Conservation (phyloP, 2,329 filamentous ascomycete genomes). For the Hypoxylon sp. region DNA sequence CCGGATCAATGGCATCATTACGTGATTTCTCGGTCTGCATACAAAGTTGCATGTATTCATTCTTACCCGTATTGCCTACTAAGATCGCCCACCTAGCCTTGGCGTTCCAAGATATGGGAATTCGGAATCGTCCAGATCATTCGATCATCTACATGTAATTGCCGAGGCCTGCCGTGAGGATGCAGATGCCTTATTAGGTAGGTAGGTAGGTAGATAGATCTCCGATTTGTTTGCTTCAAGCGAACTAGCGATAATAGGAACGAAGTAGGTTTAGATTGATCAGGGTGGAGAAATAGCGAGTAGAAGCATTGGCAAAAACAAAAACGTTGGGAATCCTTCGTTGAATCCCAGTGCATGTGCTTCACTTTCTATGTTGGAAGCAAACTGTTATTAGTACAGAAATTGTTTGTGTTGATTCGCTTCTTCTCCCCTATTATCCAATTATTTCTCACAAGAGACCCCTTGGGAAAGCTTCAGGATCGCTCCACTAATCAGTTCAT, state of each 20-base stretch:
- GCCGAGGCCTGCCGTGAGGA: not conserved
- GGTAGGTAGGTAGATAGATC: slow-evolving; percentile 3
- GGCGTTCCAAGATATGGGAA: slow-evolving; percentile 23
- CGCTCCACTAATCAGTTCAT: slow-evolving; percentile 25
- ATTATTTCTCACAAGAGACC: slow-evolving; percentile 8
- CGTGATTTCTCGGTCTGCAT: slow-evolving; percentile 8
- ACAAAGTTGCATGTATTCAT: not conserved
- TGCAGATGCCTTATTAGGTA: slow-evolving; percentile 30
- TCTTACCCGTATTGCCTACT: not conserved
- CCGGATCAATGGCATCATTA: slow-evolving; percentile 15
- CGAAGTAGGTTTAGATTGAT: not conserved
- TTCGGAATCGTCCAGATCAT: slow-evolving; percentile 19
- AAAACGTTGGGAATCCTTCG: slow-evolving; percentile 7
- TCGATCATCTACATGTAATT: slow-evolving; percentile 24
- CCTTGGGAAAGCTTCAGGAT: slow-evolving; percentile 16
- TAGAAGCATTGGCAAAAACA: not conserved
- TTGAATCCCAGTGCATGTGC: not conserved
- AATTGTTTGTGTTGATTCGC: slow-evolving; percentile 10
- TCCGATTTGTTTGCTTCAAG: not conserved
- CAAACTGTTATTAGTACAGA: slow-evolving; percentile 14
- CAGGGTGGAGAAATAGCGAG: not conserved
- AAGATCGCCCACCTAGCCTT: slow-evolving; percentile 20
- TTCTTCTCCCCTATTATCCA: slow-evolving; percentile 22
- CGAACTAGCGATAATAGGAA: not conserved
- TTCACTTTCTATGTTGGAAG: slow-evolving; percentile 14